Conservation (phyloP, 2,329 filamentous ascomycete genomes). For the Colletotrichum orbiculare region DNA sequence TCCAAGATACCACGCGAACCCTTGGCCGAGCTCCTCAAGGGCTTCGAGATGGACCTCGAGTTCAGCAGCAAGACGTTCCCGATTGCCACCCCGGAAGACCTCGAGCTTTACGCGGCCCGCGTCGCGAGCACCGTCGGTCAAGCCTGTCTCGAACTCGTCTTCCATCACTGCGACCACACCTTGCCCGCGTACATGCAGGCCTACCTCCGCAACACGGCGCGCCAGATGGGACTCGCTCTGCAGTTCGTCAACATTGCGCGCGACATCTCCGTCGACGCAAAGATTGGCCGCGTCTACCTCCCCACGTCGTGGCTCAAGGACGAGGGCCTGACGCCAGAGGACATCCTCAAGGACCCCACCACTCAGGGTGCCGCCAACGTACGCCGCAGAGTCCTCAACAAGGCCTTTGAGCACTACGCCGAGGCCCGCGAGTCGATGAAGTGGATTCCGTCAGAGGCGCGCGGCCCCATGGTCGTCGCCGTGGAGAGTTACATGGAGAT, state of each 20-base stretch:
- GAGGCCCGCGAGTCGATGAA: constrained; percentile 68
- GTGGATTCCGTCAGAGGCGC: constrained; percentile 67
- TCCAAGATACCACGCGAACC: constrained; percentile 67
- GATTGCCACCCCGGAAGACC: constrained; percentile 67
- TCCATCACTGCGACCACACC: constrained; percentile 61
- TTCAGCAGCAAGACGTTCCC: constrained; percentile 63
- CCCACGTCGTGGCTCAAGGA: constrained; percentile 72
- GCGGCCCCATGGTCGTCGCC: constrained; percentile 73
- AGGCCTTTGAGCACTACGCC: constrained; percentile 70
- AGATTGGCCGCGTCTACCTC: constrained; percentile 74
- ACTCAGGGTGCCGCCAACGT: constrained; percentile 59
- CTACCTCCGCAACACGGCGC: constrained; percentile 65
- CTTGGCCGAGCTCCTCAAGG: constrained; percentile 72
- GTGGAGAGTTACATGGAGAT: constrained; percentile 84
- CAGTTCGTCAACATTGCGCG: constrained; percentile 83
- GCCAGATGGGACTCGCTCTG: constrained; percentile 77
- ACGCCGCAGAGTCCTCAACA: constrained; percentile 64
- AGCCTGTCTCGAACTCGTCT: constrained; percentile 74
- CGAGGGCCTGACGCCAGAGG: constrained; percentile 62
- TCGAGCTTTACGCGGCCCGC: constrained; percentile 72
- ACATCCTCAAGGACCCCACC: constrained; percentile 64
- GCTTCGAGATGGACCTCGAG: constrained; percentile 74
- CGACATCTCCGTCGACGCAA: constrained; percentile 76
- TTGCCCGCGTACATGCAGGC: constrained; percentile 46
- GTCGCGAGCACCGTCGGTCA: constrained; percentile 80